Percentiles rank a stretch among this genome's conserved stretches.
These are phyloP conservation scores for Patellifolia procumbens DNA, from an alignment of 179 eudicot species.

Conservation along the genomic window DNA sequence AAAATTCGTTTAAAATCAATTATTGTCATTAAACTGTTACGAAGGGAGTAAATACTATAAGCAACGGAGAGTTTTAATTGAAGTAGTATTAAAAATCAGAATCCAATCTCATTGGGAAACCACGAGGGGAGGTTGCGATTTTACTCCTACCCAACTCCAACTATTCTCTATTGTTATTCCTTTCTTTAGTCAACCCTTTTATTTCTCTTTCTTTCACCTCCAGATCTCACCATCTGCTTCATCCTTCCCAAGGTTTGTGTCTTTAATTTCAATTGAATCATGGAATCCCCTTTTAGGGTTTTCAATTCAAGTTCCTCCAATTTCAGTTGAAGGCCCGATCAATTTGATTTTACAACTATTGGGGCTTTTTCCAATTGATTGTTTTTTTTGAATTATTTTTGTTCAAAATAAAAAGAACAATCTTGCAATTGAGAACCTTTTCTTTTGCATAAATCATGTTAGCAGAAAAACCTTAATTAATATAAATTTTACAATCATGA, in stretches of 20 bases:
- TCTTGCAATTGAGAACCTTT: background rate
- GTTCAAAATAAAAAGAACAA: too few relatives aligned
- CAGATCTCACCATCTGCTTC: conserved; percentile 8
- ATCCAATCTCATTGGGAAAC: background rate
- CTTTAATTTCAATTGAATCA: background rate
- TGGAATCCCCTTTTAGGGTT: background rate
- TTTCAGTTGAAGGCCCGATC: background rate
- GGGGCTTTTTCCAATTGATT: background rate
- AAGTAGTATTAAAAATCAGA: background rate
- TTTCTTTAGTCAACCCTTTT: conserved; percentile 14
- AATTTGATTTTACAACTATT: too few relatives aligned
- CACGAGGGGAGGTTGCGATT: background rate
- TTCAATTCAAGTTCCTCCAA: background rate
- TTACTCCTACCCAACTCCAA: background rate
- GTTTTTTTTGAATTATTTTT: background rate
- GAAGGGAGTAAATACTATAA: too few relatives aligned
- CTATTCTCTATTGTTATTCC: too few relatives aligned
- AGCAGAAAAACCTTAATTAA: background rate
- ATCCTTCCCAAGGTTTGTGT: background rate
- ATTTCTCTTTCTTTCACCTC: conserved; percentile 1
- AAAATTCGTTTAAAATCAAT: too few relatives aligned
- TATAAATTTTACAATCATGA: background rate
- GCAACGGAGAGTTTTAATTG: too few relatives aligned
- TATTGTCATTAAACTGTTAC: too few relatives aligned
- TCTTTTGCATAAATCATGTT: background rate